Conservation (phyloP, 208 protist species). For the Crithidia fasciculata region DNA sequence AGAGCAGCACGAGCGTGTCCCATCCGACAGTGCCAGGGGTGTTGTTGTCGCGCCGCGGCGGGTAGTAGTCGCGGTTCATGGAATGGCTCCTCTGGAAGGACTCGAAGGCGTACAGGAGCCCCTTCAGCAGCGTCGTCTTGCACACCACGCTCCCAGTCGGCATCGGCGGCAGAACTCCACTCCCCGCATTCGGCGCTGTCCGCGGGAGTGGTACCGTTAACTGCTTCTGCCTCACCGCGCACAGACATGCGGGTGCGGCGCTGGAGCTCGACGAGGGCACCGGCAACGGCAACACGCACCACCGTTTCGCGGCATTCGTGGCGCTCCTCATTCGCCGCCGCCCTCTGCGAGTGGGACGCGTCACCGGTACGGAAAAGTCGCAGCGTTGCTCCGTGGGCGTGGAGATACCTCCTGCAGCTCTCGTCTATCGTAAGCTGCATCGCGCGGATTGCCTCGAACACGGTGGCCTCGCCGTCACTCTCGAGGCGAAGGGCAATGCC, state of each 20-base stretch:
- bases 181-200: background rate
- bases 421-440: conserved; percentile 13
- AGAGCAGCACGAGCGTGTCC: conserved; percentile 84
- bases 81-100: conserved; percentile 76
- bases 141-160: conserved; percentile 38
- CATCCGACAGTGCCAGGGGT: conserved; percentile 84
- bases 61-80: conserved; percentile 77
- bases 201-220: background rate
- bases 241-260: conserved; percentile 22
- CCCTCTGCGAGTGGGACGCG: background rate
- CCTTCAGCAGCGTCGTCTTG: conserved; percentile 66
- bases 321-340: conserved; percentile 45
- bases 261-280: conserved; percentile 56
- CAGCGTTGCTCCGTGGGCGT: conserved; percentile 6
- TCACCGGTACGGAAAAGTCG: conserved; percentile 19
- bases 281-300: conserved; percentile 63
- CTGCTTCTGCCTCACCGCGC: conserved; percentile 7
- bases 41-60: conserved; percentile 42
- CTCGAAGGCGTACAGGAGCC: conserved; percentile 81
- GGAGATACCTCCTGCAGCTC: conserved; percentile 15
- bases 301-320: conserved; percentile 48
- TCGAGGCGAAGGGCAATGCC: conserved; percentile 29
- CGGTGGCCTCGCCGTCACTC: conserved; percentile 15
- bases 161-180: conserved; percentile 1
- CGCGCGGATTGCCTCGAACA: conserved; percentile 11